A percentile compares a stretch with the other conserved stretches of the same genome.
Evolutionary conservation across 2,329 filamentous ascomycete species (phyloP).

Genomic region (Aspergillus sp.): DNA sequence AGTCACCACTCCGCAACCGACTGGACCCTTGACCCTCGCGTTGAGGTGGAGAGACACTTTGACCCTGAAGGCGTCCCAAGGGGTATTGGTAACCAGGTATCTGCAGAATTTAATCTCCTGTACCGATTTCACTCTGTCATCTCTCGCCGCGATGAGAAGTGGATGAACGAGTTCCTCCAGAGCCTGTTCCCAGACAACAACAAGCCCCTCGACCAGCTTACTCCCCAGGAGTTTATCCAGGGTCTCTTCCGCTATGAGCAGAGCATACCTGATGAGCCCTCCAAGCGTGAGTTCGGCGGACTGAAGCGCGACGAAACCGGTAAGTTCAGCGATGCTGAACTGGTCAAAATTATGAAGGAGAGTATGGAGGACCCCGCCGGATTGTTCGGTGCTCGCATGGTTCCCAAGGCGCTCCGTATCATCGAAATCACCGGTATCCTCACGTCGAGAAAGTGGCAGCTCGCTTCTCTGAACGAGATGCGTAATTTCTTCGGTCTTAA

Average conservation of each 20-base stretch:
- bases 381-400: constrained; percentile 63
- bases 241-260: constrained; percentile 54
- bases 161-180: constrained; percentile 41
- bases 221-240: constrained; percentile 26
- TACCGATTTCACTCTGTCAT: constrained; percentile 47
- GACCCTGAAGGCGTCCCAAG: constrained; percentile 25
- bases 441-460: constrained; percentile 63
- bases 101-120: constrained; percentile 48
- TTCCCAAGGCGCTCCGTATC: constrained; percentile 64
- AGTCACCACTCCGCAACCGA: constrained; percentile 2
- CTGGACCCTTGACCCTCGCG: constrained; percentile 7
- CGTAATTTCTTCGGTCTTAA: constrained; percentile 56
- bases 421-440: constrained; percentile 75
- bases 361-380: constrained; percentile 51
- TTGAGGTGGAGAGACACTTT: constrained; percentile 1
- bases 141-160: constrained; percentile 35
- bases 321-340: constrained; percentile 60
- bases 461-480: constrained; percentile 47
- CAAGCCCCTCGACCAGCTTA: constrained; percentile 12
- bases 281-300: constrained; percentile 55
- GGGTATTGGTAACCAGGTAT: constrained; percentile 46
- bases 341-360: constrained; percentile 58
- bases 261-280: constrained; percentile 54
- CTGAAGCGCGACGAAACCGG: constrained; percentile 56
- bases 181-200: constrained; percentile 11